A percentile compares a stretch with the other conserved stretches of the same genome.
These are phyloP conservation scores for Kurtzmaniella natalensis DNA, from an alignment of 1,139 yeast species.

Conservation along the genomic window DNA sequence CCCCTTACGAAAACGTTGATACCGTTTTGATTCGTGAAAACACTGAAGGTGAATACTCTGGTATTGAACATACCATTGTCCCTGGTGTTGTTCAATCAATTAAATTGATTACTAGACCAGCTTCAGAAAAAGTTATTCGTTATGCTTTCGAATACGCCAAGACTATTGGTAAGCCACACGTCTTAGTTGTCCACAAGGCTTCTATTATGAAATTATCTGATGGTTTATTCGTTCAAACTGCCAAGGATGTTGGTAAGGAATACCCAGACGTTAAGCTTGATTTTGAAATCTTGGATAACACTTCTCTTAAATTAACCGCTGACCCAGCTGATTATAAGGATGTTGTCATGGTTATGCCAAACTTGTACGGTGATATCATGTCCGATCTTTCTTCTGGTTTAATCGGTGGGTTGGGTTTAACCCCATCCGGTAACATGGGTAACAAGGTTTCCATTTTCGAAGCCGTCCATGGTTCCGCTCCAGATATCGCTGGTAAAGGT, in stretches of 20 bases:
- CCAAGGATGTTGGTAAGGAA: slow-evolving; percentile 83
- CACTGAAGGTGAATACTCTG: slow-evolving; percentile 99
- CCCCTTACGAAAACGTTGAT: slow-evolving; percentile 92
- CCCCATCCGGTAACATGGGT: slow-evolving; percentile 99
- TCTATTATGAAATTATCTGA: slow-evolving; percentile 97
- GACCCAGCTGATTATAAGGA: slow-evolving; percentile 78
- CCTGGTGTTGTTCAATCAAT: slow-evolving; percentile 99
- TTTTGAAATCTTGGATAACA: slow-evolving; percentile 90
- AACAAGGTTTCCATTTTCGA: slow-evolving; percentile 95
- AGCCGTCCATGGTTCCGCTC: slow-evolving; percentile 99
- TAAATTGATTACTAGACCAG: slow-evolving; percentile 93
- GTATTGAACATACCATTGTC: slow-evolving; percentile 95
- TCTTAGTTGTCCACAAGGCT: slow-evolving; percentile 95
- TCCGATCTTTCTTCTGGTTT: slow-evolving; percentile 96
- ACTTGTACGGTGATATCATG: slow-evolving; percentile 97
- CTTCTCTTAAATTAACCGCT: slow-evolving; percentile 84
- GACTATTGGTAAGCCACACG: slow-evolving; percentile 83
- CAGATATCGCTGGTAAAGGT: slow-evolving; percentile 97
- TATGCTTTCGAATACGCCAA: slow-evolving; percentile 96
- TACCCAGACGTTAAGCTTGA: slow-evolving; percentile 85
- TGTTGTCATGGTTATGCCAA: slow-evolving; percentile 98
- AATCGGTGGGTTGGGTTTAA: slow-evolving; percentile 97
- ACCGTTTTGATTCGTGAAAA: slow-evolving; percentile 96
- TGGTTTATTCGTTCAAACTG: slow-evolving; percentile 91
- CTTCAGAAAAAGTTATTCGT: slow-evolving; percentile 93